A percentile compares a stretch with the other conserved stretches of the same genome.
phyloP scores from a whole-genome alignment of 345 rosid species.

The Eucalyptus brandiana region DNA sequence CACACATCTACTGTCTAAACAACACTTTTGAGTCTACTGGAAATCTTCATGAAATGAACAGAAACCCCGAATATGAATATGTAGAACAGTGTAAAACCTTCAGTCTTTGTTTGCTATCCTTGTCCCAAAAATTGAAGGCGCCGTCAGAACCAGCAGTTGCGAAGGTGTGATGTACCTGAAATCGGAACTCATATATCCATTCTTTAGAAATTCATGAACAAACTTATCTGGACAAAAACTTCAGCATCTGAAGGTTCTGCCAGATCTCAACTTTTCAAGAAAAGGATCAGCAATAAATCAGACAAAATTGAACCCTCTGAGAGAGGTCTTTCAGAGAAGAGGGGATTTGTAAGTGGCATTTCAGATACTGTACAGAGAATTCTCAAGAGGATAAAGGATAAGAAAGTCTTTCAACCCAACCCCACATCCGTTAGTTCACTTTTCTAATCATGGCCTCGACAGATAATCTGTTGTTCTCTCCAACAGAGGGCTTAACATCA shows the following conservation, averaged over 20 bases:
- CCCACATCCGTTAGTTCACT: background rate
- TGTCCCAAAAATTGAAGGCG: slow-evolving; percentile 98
- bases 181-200: background rate
- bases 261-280: background rate
- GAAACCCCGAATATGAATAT: background rate
- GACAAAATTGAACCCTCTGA: background rate
- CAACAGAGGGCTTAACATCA: background rate
- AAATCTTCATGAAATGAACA: background rate
- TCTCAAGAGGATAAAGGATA: background rate
- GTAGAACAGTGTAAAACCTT: slow-evolving; percentile 39
- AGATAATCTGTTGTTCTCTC: background rate
- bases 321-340: background rate
- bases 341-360: background rate
- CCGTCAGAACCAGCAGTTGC: slow-evolving; percentile 99
- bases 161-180: slow-evolving; percentile 87
- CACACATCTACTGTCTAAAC: background rate
- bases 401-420: background rate
- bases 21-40: background rate
- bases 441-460: background rate
- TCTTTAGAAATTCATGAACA: background rate
- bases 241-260: background rate
- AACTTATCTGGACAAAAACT: background rate
- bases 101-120: slow-evolving; percentile 96
- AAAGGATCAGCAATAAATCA: background rate
- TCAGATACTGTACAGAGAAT: background rate